These are phyloP conservation scores for Calocybe cyanea DNA, from an alignment of 768 basidiomycete genomes.

Conservation along the genomic window DNA sequence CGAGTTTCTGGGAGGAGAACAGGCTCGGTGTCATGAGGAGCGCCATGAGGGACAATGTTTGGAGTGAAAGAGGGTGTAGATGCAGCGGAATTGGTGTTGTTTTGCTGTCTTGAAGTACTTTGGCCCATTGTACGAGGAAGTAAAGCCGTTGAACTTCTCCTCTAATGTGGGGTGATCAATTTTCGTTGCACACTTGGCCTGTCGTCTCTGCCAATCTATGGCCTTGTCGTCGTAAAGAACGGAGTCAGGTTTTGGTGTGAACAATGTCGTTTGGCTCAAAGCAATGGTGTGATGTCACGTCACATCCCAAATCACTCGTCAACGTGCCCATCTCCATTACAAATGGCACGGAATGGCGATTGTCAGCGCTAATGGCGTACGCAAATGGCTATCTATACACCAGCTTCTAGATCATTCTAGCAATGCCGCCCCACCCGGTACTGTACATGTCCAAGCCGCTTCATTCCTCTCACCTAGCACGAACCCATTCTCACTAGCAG, in stretches of 20 bases:
- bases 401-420: constrained; percentile 19
- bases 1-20: not conserved
- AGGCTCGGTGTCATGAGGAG: not conserved
- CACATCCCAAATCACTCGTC: too few relatives aligned
- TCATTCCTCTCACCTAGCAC: constrained; percentile 26
- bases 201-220: too few relatives aligned
- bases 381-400: too few relatives aligned
- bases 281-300: constrained; percentile 9
- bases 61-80: not conserved
- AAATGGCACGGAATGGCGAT: too few relatives aligned
- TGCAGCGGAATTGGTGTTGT: not conserved
- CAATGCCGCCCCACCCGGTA: constrained; percentile 30
- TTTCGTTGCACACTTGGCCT: too few relatives aligned
- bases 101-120: constrained; percentile 8
- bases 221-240: constrained; percentile 1
- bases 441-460: constrained; percentile 37
- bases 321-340: too few relatives aligned
- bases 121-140: not conserved
- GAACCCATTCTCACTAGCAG: constrained; percentile 54
- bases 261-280: constrained; percentile 13
- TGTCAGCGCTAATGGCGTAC: too few relatives aligned
- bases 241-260: constrained; percentile 15
- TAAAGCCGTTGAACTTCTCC: not conserved
- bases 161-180: too few relatives aligned
- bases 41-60: not conserved